Conservation (phyloP, 2,329 filamentous ascomycete species). For the Falciphora oryzae region DNA sequence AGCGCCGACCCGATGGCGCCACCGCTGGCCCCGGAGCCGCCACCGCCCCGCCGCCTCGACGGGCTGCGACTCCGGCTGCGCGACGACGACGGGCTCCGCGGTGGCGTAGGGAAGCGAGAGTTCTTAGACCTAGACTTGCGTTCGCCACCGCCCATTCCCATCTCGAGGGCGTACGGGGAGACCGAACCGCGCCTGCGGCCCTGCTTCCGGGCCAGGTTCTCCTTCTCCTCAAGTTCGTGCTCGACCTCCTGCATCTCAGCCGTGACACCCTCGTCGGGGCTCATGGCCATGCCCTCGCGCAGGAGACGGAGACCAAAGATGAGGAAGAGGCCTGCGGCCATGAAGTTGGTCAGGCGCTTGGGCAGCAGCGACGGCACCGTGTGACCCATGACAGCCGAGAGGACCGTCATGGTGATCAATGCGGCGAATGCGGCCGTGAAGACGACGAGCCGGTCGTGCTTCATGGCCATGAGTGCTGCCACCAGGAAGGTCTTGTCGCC, state of each 20-base stretch:
- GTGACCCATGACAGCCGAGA: conserved; percentile 89
- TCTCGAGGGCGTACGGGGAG: conserved; percentile 73
- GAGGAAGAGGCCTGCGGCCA: conserved; percentile 80
- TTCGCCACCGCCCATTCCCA: conserved; percentile 55
- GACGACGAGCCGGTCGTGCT: conserved; percentile 86
- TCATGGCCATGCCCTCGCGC: conserved; percentile 83
- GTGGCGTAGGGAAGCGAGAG: conserved; percentile 71
- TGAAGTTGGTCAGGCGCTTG: conserved; percentile 82
- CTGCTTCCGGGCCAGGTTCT: conserved; percentile 65
- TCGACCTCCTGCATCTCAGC: conserved; percentile 98
- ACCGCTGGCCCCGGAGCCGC: conserved; percentile 28
- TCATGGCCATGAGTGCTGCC: conserved; percentile 98
- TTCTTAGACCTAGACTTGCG: conserved; percentile 64
- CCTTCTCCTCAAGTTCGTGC: conserved; percentile 87
- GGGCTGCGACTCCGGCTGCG: conserved; percentile 45
- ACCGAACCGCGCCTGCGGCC: conserved; percentile 61
- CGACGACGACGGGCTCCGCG: conserved; percentile 74
- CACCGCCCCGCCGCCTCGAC: conserved; percentile 36
- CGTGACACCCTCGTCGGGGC: conserved; percentile 81
- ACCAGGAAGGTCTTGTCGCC: conserved; percentile 99
- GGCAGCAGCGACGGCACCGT: conserved; percentile 86
- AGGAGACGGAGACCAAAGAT: conserved; percentile 83
- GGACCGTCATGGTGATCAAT: conserved; percentile 86
- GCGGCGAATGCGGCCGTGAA: conserved; percentile 94
- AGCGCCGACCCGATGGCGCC: conserved; percentile 47